Evolutionary conservation across 177 flowering plant species (phyloP).

Genomic region (Vitis hybrid): DNA sequence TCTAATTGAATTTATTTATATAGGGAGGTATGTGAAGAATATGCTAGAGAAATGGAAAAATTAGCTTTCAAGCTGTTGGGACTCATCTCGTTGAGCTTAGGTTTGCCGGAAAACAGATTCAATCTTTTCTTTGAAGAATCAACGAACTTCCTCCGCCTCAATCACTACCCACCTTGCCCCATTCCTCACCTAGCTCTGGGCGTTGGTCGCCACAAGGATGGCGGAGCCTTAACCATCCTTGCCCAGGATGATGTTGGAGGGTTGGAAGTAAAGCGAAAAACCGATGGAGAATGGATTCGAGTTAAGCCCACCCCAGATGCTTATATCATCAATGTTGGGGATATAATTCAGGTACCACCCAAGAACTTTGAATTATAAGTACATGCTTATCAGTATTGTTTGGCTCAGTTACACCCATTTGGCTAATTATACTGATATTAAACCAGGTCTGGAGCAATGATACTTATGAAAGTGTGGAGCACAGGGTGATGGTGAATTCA

Average conservation of each 20-base stretch:
- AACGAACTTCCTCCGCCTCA: constrained; percentile 47
- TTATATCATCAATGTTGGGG: constrained; percentile 67
- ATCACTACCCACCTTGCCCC: constrained; percentile 78
- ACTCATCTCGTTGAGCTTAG: constrained; percentile 56
- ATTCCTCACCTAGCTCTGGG: constrained; percentile 68
- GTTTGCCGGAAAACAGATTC: constrained; percentile 40
- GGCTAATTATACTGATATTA: not conserved
- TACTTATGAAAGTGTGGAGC: constrained; percentile 75
- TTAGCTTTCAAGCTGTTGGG: constrained; percentile 45
- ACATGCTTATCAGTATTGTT: not conserved
- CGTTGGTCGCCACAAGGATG: constrained; percentile 69
- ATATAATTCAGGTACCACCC: constrained; percentile 55
- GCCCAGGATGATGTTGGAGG: constrained; percentile 73
- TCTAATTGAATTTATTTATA: not conserved
- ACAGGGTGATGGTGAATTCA: constrained; percentile 72
- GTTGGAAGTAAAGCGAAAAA: constrained; percentile 51
- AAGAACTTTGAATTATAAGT: no score
- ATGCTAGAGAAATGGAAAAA: constrained; percentile 40
- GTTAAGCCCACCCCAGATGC: constrained; percentile 57
- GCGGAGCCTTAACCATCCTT: constrained; percentile 60
- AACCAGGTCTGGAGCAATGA: constrained; percentile 89
- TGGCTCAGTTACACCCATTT: not conserved
- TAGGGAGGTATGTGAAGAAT: constrained; percentile 52
- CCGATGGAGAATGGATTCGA: constrained; percentile 59
- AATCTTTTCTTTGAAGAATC: constrained; percentile 48